Evolutionary conservation across 805 yeast species (phyloP), one percentile per base, ranked within the genome.

Genomic region (Hanseniaspora vineae): DNA sequence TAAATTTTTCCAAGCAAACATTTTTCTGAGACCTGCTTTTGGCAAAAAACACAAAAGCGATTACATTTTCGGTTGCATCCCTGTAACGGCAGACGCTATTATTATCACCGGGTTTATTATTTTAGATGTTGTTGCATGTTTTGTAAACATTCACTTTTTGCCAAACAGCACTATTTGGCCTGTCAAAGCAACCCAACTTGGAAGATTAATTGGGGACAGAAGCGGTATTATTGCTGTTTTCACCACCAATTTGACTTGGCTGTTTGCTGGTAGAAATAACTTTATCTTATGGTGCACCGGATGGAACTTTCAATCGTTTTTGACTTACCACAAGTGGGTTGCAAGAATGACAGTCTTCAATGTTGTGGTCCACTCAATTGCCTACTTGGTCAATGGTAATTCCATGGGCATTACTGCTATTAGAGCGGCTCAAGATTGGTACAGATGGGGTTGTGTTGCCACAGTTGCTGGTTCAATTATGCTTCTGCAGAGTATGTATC

Each of bases 191-290:
- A n/a, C 39, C 13, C 56, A 52, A 33, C 15, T 54, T 2, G 39
- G 51, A 12, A 44, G 55, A 37, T 54, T 49, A 29, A 33, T 78
- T 18, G 78, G 73, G 35, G 80, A 76, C 58, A 66, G 82, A 59
- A 62, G 75, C 9, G 80, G 73, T 33, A 49, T 74, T n/a, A 58
- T 72, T 53, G 62, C 71, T 8, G 58, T 72, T 45, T 75, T 70
- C 51, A 48, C 76, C 44, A 64, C 77, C 49, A 85, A 85, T 1
- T 59, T 71, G 5, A 56, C 77, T n/a, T 70, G 75, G 47, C 64
- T 81, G 48, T 78, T 82, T 61, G 83, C 84, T 5, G 81, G 82
- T 18, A 66, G 89, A 54, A 83, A 83, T 59, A 83, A 81, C 56
- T 73, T 84, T 40, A 65, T 83, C 56, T 71, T 74, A 51, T 67